Base-by-base conservation (phyloP, 257 asterid species). In the Handroanthus guayacan region DNA sequence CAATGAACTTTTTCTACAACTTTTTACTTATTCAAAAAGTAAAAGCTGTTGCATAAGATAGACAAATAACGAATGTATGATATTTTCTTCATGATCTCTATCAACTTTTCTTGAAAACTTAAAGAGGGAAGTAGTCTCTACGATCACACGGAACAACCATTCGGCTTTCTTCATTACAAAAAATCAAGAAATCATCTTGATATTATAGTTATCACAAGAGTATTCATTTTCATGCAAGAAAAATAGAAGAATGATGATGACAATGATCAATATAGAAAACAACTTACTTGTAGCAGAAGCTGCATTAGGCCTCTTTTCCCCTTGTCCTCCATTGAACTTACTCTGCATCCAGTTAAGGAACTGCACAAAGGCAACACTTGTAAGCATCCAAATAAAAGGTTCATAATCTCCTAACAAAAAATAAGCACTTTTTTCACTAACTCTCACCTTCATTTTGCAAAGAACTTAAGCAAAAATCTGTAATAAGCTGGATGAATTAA, bases 291-390 rank as follows among this genome's bases (percentile, higher is more conserved):
- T 84, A 71, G 74, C 13, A 50, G 75, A 66, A 81, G 69, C 66
- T 31, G 80, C 38, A 62, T 45, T 70, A 51, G 74, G 76, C 70
- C 45, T 78, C 68, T 58, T 77, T 18, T 75, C 74, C 2, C 56
- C 75, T 43, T 79, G 76, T 47, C 82, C 87, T 65, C 86, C 89
- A 82, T 71, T 86, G 73, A 88, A 75, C 83, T 86, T 88, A 52
- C 71, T 88, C 80, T 88, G 92, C 88, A 88, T 76, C 92, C 90
- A 88, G 74, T 72, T 79, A 69, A 88, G 84, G 79, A 88, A 88
- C 92, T 88, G 87, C 92, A 84, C 9, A 74, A 50, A 54, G 68
- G 45, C 16, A 57, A 11, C 38, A 34, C 6, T 66, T 2, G 52
- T 63, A 57, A 62, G n/a, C 41, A 79, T n/a, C 14, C 5, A 45